Percentiles rank a stretch among this genome's conserved stretches.
phyloP scores from a whole-genome alignment of 805 yeast species.

The Metschnikowia gelsemii region DNA sequence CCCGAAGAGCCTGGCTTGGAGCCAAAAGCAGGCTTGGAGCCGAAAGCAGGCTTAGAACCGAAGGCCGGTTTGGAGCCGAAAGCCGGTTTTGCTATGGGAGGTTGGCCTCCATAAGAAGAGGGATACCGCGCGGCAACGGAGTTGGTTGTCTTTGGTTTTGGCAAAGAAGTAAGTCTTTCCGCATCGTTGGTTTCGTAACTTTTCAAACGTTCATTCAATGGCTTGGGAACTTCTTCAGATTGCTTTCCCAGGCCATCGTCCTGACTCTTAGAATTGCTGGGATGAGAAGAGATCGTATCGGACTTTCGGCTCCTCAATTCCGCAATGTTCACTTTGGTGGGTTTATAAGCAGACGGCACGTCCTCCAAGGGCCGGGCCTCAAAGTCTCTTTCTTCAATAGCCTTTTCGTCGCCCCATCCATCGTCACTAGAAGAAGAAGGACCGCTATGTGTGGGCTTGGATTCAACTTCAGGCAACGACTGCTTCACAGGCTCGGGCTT shows the following conservation, averaged over 20 bases:
- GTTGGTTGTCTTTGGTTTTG: slow-evolving; percentile 57
- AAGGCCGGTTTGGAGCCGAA: slow-evolving; percentile 10
- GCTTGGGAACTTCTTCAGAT: slow-evolving; percentile 42
- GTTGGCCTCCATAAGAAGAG: slow-evolving; percentile 31
- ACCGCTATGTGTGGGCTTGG: no score
- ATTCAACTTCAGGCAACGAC: neutral
- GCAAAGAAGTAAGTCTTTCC: slow-evolving; percentile 59
- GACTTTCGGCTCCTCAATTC: slow-evolving; percentile 51
- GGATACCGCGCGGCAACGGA: slow-evolving; percentile 51
- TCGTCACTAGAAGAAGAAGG: slow-evolving; percentile 42
- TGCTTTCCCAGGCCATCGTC: neutral
- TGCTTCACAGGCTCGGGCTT: neutral
- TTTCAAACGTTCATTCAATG: slow-evolving; percentile 46
- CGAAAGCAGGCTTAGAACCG: slow-evolving; percentile 16
- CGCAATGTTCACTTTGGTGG: slow-evolving; percentile 60
- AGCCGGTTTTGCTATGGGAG: slow-evolving; percentile 12
- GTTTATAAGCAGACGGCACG: slow-evolving; percentile 63
- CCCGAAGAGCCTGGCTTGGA: slow-evolving; percentile 9
- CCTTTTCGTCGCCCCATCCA: slow-evolving; percentile 73
- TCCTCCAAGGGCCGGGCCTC: slow-evolving; percentile 48
- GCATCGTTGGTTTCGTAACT: slow-evolving; percentile 40
- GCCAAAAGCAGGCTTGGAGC: slow-evolving; percentile 11
- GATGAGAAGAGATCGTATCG: slow-evolving; percentile 45
- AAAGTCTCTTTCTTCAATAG: slow-evolving; percentile 55
- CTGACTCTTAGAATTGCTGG: slow-evolving; percentile 20